Conservation (phyloP, 495 filamentous ascomycete genomes). For the Penicillium silybi region DNA sequence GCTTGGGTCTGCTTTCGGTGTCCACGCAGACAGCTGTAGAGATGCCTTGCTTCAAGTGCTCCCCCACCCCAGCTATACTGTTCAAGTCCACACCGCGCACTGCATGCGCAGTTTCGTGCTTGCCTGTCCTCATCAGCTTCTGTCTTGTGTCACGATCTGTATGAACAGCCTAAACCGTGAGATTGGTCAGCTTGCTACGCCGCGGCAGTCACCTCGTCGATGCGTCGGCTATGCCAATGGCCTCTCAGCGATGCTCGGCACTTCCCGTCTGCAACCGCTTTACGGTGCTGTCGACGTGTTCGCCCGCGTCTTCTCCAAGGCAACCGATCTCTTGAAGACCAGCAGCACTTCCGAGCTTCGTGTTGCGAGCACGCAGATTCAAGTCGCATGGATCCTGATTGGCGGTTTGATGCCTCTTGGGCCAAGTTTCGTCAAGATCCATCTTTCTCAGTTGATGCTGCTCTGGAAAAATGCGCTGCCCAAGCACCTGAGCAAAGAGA, state of each 20-base stretch:
- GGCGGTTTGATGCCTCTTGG: slow-evolving; percentile 95
- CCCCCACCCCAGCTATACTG: slow-evolving; percentile 92
- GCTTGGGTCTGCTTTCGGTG: slow-evolving; percentile 75
- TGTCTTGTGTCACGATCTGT: slow-evolving; percentile 89
- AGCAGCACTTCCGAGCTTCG: slow-evolving; percentile 89
- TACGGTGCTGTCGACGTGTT: slow-evolving; percentile 96
- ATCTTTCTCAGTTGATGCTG: slow-evolving; percentile 90
- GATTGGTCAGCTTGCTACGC: slow-evolving; percentile 68
- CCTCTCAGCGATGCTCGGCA: slow-evolving; percentile 86
- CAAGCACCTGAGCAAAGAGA: slow-evolving; percentile 88
- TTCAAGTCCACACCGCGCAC: slow-evolving; percentile 82
- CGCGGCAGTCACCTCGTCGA: slow-evolving; percentile 73
- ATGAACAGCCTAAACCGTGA: slow-evolving; percentile 94
- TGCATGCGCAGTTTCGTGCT: slow-evolving; percentile 84
- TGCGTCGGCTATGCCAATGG: slow-evolving; percentile 94
- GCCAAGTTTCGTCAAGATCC: slow-evolving; percentile 98
- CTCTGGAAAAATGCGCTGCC: slow-evolving; percentile 97
- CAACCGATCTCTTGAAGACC: slow-evolving; percentile 87
- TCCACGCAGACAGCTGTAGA: slow-evolving; percentile 72
- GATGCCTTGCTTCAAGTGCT: slow-evolving; percentile 88
- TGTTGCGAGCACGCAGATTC: slow-evolving; percentile 88
- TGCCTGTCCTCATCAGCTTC: slow-evolving; percentile 84
- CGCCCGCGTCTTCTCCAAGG: slow-evolving; percentile 83
- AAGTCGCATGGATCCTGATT: slow-evolving; percentile 96
- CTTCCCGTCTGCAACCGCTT: slow-evolving; percentile 78